Conservation (phyloP, 176 grass and related monocot species). For the Cenchrus purpureus region DNA sequence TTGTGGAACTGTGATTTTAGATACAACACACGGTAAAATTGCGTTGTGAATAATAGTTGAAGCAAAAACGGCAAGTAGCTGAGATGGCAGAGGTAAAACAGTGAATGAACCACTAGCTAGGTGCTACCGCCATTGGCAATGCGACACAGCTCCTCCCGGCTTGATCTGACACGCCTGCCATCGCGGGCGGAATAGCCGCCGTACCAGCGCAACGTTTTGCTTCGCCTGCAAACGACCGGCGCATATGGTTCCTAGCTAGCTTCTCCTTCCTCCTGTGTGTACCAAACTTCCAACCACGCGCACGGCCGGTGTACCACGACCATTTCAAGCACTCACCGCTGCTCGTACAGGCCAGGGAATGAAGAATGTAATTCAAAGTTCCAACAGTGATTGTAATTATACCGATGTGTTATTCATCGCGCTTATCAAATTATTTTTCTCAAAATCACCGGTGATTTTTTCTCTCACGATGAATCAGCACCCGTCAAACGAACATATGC, state of each 20-base stretch:
- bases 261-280: not conserved
- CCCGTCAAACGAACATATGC: too few species aligned
- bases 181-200: not conserved
- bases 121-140: not conserved
- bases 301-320: not conserved
- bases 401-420: not conserved
- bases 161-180: not conserved
- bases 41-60: not conserved
- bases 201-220: not conserved
- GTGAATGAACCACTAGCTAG: not conserved
- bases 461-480: too few species aligned
- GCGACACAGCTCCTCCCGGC: not conserved
- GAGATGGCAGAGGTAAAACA: too few species aligned
- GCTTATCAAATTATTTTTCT: too few species aligned
- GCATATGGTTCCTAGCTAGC: not conserved
- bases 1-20: not conserved
- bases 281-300: conserved; percentile 13
- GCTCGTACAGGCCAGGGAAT: not conserved
- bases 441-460: not conserved
- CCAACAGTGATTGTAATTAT: not conserved
- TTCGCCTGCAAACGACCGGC: not conserved
- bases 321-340: not conserved
- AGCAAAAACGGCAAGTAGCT: not conserved
- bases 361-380: not conserved
- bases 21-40: not conserved